Evolutionary conservation across 495 filamentous ascomycete species (phyloP).

Genomic region (Chaetomidium leptoderma): DNA sequence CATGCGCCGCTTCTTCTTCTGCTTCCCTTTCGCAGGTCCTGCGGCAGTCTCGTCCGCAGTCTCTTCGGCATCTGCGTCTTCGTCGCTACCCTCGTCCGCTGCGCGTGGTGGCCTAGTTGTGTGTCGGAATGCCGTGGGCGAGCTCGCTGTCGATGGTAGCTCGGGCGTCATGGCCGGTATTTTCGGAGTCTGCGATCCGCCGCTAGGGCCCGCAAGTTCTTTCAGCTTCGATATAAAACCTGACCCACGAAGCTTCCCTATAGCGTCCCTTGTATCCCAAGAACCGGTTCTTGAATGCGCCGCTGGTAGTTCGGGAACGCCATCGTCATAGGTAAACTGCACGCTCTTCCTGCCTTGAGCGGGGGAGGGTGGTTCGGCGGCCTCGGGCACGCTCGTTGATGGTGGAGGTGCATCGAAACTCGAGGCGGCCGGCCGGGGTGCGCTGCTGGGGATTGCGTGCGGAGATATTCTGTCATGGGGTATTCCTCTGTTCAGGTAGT

Average conservation of each 20-base stretch:
- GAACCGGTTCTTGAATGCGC: slow-evolving; percentile 54
- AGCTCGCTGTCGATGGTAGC: slow-evolving; percentile 40
- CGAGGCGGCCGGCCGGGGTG: slow-evolving; percentile 8
- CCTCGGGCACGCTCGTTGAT: slow-evolving; percentile 7
- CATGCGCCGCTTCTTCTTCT: slow-evolving; percentile 54
- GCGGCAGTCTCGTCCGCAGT: slow-evolving; percentile 54
- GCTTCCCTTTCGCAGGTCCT: slow-evolving; percentile 39
- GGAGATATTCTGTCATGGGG: slow-evolving; percentile 35
- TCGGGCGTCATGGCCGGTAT: slow-evolving; percentile 27
- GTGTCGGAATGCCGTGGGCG: slow-evolving; percentile 44
- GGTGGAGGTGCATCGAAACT: slow-evolving; percentile 12
- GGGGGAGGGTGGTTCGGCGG: slow-evolving; percentile 23
- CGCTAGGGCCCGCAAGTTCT: slow-evolving; percentile 49
- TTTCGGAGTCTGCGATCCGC: slow-evolving; percentile 47
- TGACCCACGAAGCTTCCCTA: slow-evolving; percentile 52
- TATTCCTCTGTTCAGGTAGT: slow-evolving; percentile 44
- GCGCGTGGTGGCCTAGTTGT: slow-evolving; percentile 43
- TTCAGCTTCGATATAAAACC: slow-evolving; percentile 67
- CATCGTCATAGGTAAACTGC: slow-evolving; percentile 57
- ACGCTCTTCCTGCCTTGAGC: slow-evolving; percentile 45
- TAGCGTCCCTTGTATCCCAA: slow-evolving; percentile 53
- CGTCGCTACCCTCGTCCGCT: slow-evolving; percentile 59
- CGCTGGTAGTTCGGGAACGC: slow-evolving; percentile 37
- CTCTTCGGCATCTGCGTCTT: slow-evolving; percentile 73
- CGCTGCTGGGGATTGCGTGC: background rate